Evolutionary conservation across 495 filamentous ascomycete genomes (phyloP), one percentile per base, ranked within the genome.

Genomic region (Daldinia loculata): DNA sequence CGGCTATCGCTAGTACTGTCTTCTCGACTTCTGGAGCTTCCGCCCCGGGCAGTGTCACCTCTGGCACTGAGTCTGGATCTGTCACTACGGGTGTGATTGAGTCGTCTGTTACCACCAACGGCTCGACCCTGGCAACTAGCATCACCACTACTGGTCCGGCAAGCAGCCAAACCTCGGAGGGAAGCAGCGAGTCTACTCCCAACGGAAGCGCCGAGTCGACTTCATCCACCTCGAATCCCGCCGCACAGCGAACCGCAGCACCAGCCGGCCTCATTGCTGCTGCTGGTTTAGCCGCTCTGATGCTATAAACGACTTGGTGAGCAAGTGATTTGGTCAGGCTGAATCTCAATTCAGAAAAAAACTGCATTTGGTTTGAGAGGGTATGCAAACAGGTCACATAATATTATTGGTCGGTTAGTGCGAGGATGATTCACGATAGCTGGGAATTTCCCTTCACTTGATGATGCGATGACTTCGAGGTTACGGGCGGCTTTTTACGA

Each of bases 41-140:
- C 26, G 39, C 50, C 5, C 60, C 69, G 1, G 63, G 43, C n/a
- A 65, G 56, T 22, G 56, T 9, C 34, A 34, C 29, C 67, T 71
- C 77, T 52, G 73, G 69, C 19, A 51, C 71, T 11, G 61, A 66
- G 36, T 74, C 74, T 24, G 72, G 51, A 66, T 75, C 66, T 63
- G 61, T 67, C 30, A 75, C 63, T 8, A 67, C 69, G 19, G 64
- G 48, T 26, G 73, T 67, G 43, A 75, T 71, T 7, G 62, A 70
- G 66, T 70, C 76, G 14, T 56, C 76, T 22, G 63, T 78, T 57
- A 79, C 79, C 39, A 74, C 79, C 39, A 72, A 75, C 60, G 76
- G 65, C 38, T 82, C 75, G 39, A 82, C 81, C 11, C 63, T 74
- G 41, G 71, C 63, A 52, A 63, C 70, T 24, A 75, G 67, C 29